phyloP scores from a whole-genome alignment of 805 yeast genomes.

The Yamadazyma paraphyllophila region DNA sequence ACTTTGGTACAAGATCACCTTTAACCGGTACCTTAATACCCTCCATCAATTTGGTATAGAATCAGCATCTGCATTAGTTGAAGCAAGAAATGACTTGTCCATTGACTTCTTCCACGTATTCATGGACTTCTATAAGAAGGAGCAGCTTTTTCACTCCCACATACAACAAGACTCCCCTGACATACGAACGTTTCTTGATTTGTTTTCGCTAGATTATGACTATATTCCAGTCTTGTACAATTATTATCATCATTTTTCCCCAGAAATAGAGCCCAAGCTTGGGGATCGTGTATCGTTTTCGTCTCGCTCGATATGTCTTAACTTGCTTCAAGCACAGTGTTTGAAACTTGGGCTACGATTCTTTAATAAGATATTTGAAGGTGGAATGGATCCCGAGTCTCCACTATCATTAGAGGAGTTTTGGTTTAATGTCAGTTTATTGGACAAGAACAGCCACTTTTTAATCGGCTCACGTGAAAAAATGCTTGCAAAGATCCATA shows the following conservation, averaged over 20 bases:
- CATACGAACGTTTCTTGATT: slow-evolving; percentile 12
- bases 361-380: slow-evolving; percentile 6
- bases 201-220: slow-evolving; percentile 13
- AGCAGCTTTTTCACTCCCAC: background rate
- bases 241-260: slow-evolving; percentile 1
- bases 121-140: slow-evolving; percentile 6
- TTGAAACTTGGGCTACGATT: slow-evolving; percentile 15
- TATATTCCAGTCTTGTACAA: slow-evolving; percentile 16
- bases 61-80: slow-evolving; percentile 1
- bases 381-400: background rate
- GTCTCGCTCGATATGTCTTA: slow-evolving; percentile 12
- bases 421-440: slow-evolving; percentile 19
- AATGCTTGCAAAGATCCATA: slow-evolving; percentile 5
- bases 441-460: slow-evolving; percentile 16
- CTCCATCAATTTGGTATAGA: slow-evolving; percentile 9
- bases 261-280: background rate
- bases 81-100: background rate
- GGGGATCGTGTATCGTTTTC: slow-evolving; percentile 1
- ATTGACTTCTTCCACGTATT: slow-evolving; percentile 4
- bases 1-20: slow-evolving; percentile 16
- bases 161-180: slow-evolving; percentile 1
- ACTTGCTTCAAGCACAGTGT: slow-evolving; percentile 17
- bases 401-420: slow-evolving; percentile 15
- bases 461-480: slow-evolving; percentile 7
- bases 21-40: slow-evolving; percentile 6